Percentiles rank a stretch among this genome's conserved stretches.
phyloP scores from a whole-genome alignment of 176 grass and related monocot genomes.

The Musa itinerans region DNA sequence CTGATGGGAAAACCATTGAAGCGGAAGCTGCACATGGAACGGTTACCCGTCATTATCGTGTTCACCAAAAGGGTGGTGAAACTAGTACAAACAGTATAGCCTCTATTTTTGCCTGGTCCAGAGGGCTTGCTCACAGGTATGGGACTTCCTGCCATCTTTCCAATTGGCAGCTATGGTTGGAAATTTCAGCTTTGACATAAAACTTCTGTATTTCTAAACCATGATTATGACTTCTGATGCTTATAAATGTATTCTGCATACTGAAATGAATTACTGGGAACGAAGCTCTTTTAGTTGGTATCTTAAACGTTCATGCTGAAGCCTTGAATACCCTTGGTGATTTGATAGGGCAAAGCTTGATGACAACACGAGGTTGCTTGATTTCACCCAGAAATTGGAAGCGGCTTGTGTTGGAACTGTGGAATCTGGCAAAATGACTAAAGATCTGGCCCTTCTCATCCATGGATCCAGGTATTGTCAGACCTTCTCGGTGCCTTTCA shows the following conservation, averaged over 20 bases:
- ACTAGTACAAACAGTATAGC: slow-evolving; percentile 87
- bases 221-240: too few relatives aligned
- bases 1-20: slow-evolving; percentile 70
- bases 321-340: background rate
- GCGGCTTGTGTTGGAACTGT: slow-evolving; percentile 56
- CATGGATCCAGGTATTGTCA: slow-evolving; percentile 45
- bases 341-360: slow-evolving; percentile 54
- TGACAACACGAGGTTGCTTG: slow-evolving; percentile 32
- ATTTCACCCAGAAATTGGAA: slow-evolving; percentile 52
- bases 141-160: too few relatives aligned
- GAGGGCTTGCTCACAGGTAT: slow-evolving; percentile 63
- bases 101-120: slow-evolving; percentile 73
- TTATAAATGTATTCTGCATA: too few relatives aligned
- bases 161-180: background rate
- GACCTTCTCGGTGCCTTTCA: background rate
- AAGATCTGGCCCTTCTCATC: slow-evolving; percentile 63
- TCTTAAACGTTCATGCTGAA: too few relatives aligned
- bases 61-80: slow-evolving; percentile 63
- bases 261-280: too few relatives aligned
- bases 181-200: background rate
- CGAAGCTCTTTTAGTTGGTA: too few relatives aligned
- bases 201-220: too few relatives aligned
- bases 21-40: slow-evolving; percentile 82
- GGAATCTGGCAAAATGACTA: slow-evolving; percentile 82
- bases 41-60: slow-evolving; percentile 56